Conservation (phyloP, 108 stramenopile genomes). For the Mayamaea pseudoterrestris region DNA sequence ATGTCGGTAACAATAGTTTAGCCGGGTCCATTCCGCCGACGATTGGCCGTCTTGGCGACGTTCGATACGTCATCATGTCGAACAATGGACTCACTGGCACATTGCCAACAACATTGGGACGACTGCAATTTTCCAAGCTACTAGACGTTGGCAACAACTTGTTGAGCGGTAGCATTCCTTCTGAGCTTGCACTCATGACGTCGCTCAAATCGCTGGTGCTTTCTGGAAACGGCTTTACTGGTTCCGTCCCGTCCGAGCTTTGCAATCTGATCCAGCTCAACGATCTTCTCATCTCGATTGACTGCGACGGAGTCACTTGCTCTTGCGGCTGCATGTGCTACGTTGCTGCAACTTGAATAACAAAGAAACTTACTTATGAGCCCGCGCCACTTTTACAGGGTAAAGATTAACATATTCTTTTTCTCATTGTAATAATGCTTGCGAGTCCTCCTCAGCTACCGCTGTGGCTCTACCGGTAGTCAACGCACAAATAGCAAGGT, state of each 20-base stretch:
- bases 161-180: not conserved
- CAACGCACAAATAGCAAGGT: too few relatives aligned
- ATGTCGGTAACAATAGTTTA: conserved; percentile 1
- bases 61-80: not conserved
- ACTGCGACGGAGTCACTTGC: not conserved
- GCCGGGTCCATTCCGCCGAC: not conserved
- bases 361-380: not conserved
- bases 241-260: not conserved
- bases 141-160: not conserved
- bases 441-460: too few relatives aligned
- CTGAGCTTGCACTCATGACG: not conserved
- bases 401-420: not conserved
- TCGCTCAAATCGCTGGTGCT: not conserved
- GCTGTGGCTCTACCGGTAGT: too few relatives aligned
- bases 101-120: not conserved
- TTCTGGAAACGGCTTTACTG: not conserved
- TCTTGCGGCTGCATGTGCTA: not conserved
- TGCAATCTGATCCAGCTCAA: not conserved
- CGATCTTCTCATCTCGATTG: not conserved
- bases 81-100: not conserved
- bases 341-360: not conserved
- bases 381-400: not conserved
- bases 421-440: not conserved
- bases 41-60: conserved; percentile 1
- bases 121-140: not conserved